phyloP scores from a whole-genome alignment of 169 alveolate species.

The Cryptosporidium felis region DNA sequence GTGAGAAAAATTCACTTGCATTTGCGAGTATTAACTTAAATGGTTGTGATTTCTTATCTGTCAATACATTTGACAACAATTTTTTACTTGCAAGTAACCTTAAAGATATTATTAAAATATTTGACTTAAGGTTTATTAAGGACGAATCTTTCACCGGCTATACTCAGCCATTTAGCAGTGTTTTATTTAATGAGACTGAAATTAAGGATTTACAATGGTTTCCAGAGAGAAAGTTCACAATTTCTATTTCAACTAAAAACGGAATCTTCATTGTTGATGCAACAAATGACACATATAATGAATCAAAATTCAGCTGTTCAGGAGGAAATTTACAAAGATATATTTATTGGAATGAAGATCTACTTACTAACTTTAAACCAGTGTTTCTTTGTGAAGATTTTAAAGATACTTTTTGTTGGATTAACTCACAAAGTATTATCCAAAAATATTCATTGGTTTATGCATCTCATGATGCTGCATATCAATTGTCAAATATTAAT shows the following conservation, averaged over 20 bases:
- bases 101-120: slow-evolving; percentile 9
- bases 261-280: not conserved
- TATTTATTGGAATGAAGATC: slow-evolving; percentile 1
- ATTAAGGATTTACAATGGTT: slow-evolving; percentile 41
- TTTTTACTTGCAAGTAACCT: slow-evolving; percentile 32
- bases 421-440: not conserved
- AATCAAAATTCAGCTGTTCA: not conserved
- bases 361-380: not conserved
- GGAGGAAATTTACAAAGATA: not conserved
- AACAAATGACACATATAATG: not conserved
- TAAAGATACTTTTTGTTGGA: slow-evolving; percentile 47
- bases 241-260: slow-evolving; percentile 9
- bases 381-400: not conserved
- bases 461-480: not conserved
- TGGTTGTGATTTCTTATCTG: not conserved
- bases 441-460: not conserved
- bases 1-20: not conserved
- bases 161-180: not conserved
- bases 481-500: not conserved
- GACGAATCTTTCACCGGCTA: not conserved
- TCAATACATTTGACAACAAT: not conserved
- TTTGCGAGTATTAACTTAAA: not conserved
- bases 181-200: not conserved
- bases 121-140: slow-evolving; percentile 19
- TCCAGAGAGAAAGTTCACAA: slow-evolving; percentile 2